Percentiles rank a stretch among this genome's conserved stretches.
Conservation (phyloP, 108 stramenopile species). For the Pseudonitzschia pungens region DNA sequence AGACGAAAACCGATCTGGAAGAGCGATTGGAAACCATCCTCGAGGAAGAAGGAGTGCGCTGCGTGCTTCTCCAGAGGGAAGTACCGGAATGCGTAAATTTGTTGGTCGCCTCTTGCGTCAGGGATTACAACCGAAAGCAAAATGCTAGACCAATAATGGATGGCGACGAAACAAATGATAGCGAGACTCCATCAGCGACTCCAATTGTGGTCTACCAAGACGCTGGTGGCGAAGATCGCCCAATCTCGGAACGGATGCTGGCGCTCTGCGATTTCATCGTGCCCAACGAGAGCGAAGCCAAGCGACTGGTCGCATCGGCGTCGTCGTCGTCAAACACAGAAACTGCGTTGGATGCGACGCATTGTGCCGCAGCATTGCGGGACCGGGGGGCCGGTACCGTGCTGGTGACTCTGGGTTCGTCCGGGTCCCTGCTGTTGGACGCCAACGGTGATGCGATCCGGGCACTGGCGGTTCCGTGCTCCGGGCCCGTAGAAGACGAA, state of each 20-base stretch:
- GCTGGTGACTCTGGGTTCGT: slow-evolving; percentile 63
- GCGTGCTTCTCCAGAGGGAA: slow-evolving; percentile 71
- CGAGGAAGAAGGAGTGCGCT: slow-evolving; percentile 25
- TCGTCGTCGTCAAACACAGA: slow-evolving; percentile 6
- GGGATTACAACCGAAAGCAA: neutral
- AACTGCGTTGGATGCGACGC: slow-evolving; percentile 4
- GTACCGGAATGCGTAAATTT: slow-evolving; percentile 75
- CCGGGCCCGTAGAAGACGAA: slow-evolving; percentile 59
- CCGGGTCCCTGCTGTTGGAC: slow-evolving; percentile 53
- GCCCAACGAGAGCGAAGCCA: slow-evolving; percentile 77
- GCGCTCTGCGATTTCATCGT: slow-evolving; percentile 63
- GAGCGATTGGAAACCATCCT: slow-evolving; percentile 35
- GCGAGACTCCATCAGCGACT: neutral
- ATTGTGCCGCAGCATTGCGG: slow-evolving; percentile 43
- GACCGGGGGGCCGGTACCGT: slow-evolving; percentile 60
- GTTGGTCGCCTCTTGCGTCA: slow-evolving; percentile 48
- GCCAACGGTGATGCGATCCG: slow-evolving; percentile 14
- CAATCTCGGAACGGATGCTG: slow-evolving; percentile 52
- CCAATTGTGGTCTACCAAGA: slow-evolving; percentile 64
- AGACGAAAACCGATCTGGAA: slow-evolving; percentile 19
- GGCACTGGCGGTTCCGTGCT: neutral
- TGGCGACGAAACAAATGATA: no score
- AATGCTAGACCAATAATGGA: neutral
- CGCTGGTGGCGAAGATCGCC: slow-evolving; percentile 76
- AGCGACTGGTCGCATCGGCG: slow-evolving; percentile 54